Base-by-base conservation (phyloP, 805 yeast genomes). In the Yamadazyma nakazawae region DNA sequence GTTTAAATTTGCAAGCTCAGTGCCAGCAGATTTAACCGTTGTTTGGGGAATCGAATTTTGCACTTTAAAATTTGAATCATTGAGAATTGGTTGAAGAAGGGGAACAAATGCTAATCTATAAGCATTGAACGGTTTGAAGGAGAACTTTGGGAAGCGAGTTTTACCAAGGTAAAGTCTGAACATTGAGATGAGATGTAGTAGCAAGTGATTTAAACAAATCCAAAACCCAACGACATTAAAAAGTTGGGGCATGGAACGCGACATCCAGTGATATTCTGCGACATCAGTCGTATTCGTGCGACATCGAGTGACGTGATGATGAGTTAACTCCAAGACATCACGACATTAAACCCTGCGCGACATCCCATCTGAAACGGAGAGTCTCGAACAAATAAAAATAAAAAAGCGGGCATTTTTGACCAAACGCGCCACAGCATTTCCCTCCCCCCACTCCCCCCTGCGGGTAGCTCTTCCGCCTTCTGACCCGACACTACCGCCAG, bases 1-100 rank as follows among this genome's bases (percentile, higher is more conserved):
- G 68, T 0, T 78, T 77, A n/a, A 30, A 40, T 45, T 45, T 18
- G 69, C 70, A 45, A 78, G 54, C 18, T 62, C 54, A 9, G 64
- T 37, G 16, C 25, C 17, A 13, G 37, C 47, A 21, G 34, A 19
- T 5, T 30, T n/a, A 7, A 43, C 13, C 13, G 35, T 37, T 19
- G 40, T 24, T 16, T 32, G 24, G 25, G 46, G 37, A 21, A 28
- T 18, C 31, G 25, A 5, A n/a, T 35, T 34, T 17, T 42, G 35
- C 10, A n/a, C 2, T 21, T 40, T 40, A n/a, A 37, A 43, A 14
- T 13, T 19, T 8, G 47, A 31, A 19, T 51, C 54, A 43, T 46
- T 48, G 21, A 46, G 39, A 38, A 51, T 46, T 24, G 50, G 50
- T 18, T 18, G 40, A 12, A 51, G 25, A 28, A 51, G 35, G 10